Base-by-base conservation (phyloP, 768 basidiomycete genomes). In the Boletus rubescentipes region DNA sequence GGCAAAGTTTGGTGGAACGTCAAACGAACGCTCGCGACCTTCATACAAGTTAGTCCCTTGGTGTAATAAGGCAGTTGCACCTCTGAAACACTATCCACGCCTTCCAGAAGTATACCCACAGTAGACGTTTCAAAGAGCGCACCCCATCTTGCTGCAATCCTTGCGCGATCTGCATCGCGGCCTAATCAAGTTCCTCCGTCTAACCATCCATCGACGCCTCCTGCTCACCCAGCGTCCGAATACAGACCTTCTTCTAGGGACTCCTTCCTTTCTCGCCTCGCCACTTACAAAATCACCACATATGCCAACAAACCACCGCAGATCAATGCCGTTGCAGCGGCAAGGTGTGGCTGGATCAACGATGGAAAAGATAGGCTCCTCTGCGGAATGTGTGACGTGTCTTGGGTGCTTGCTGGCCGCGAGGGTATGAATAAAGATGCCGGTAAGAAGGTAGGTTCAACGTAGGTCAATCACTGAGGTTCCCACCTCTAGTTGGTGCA, bases 311-410 rank as follows among this genome's bases (percentile, higher is more conserved):
- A 93, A 66, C 89, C 90, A 1, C 50, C 81, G 0, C 74, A 76
- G 10, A 85, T 92, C 29, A 83, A 93, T 52, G 85, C 90, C 1
- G 89, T 92, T 14, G 84, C 90, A 16, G 90, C 91, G 3, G 77
- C 90, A 0, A 89, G 82, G 67, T 89, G 87, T 64, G 91, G 91
- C 2, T 93, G 91, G 91, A 74, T 80, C 21, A 93, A 93, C 57
- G 84, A 91, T 47, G 88, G 89, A 39, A 91, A 89, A 69, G 90
- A 92, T 54, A 77, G 90, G 43, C 69, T 92, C 18, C 77, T 87
- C 3, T 92, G 90, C 61, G 84, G 84, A 3, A 69, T 91, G 16
- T 92, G 90, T 61, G 75, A 73, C 51, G 77, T 78, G 11, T 87
- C 87, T 31, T 92, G 90, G 90, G 84, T 89, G 7, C 77, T 91